These are phyloP conservation scores for Beta vulgaris DNA, from an alignment of 148 eudicot species.

Conservation along the genomic window DNA sequence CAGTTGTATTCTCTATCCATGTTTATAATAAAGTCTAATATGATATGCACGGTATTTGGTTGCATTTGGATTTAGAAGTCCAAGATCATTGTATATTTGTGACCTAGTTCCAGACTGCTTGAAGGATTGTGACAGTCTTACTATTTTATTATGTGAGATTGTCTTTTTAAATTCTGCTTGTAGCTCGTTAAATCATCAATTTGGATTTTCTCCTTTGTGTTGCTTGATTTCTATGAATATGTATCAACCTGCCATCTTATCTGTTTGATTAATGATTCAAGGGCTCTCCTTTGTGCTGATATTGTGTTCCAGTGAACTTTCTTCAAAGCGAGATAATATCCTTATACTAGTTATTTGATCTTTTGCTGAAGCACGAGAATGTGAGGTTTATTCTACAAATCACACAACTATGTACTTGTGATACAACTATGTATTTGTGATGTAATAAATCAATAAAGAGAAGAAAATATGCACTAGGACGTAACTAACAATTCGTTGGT, in stretches of 20 bases:
- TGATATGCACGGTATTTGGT: constrained; percentile 34
- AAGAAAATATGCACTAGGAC: no score
- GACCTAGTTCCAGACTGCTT: constrained; percentile 19
- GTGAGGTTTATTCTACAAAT: no score
- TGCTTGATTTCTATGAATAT: constrained; percentile 11
- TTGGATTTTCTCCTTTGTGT: constrained; percentile 1
- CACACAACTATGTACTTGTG: no score
- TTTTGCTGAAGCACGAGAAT: no score
- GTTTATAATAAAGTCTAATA: constrained; percentile 40
- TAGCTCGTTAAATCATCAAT: background rate
- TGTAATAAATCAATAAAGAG: no score
- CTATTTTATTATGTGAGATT: constrained; percentile 41
- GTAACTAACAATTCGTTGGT: no score
- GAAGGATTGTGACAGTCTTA: constrained; percentile 34
- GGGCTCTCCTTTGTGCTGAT: background rate
- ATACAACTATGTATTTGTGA: no score
- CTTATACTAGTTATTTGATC: no score
- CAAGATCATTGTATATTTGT: constrained; percentile 38
- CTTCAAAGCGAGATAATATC: no score
- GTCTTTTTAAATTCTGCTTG: constrained; percentile 24
- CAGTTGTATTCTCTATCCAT: constrained; percentile 29
- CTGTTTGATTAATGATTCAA: background rate
- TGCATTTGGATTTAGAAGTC: constrained; percentile 40
- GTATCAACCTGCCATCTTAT: background rate
- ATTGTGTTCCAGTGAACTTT: no score